Base-by-base conservation (phyloP, 352 stramenopile species). In the Globisporangium nodosum region DNA sequence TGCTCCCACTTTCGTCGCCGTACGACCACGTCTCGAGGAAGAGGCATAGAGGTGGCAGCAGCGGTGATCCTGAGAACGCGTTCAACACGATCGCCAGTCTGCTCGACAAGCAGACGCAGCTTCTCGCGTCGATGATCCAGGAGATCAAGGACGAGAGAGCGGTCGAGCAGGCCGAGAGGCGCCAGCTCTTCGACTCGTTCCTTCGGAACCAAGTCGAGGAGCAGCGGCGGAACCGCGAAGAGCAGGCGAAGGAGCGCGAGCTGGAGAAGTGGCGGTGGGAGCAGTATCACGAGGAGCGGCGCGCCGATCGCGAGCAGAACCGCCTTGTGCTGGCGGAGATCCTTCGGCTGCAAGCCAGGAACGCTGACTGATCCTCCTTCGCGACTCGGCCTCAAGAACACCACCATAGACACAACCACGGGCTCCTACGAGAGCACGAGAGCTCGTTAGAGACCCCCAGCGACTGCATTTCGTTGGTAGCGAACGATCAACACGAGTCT, bases 171-270 rank as follows among this genome's bases (percentile, higher is more conserved):
- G 48, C 27, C 15, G 48, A 52, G 48, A 13, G 48, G 16, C 13
- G 27, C 2, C 27, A 52, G 48, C 48, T 52, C 27, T 39, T 52
- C 18, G 48, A 42, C 5, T 20, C 27, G 13, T 40, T 52, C 6
- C 30, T 52, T 11, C 27, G n/a, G 13, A 39, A 42, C 27, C 48
- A 52, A 13, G 27, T 33, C 1, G 48, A 52, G 16, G 48, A 52
- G 48, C 48, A 39, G 31, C 48, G 48, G 16, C 27, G 48, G 27
- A 39, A 27, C 27, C 48, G 48, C 48, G 48, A 52, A 21, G 48
- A 52, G 48, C 48, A 39, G 16, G 48, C 48, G 15, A 39, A 24
- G 16, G 48, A 52, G 15, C 48, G 48, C 48, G 48, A 39, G 48
- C 31, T 52, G 27, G 48, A 24, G 27, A 39, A 21, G 15, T 39